phyloP scores from a whole-genome alignment of 345 rosid species.

The Hypericum androsaemum region DNA sequence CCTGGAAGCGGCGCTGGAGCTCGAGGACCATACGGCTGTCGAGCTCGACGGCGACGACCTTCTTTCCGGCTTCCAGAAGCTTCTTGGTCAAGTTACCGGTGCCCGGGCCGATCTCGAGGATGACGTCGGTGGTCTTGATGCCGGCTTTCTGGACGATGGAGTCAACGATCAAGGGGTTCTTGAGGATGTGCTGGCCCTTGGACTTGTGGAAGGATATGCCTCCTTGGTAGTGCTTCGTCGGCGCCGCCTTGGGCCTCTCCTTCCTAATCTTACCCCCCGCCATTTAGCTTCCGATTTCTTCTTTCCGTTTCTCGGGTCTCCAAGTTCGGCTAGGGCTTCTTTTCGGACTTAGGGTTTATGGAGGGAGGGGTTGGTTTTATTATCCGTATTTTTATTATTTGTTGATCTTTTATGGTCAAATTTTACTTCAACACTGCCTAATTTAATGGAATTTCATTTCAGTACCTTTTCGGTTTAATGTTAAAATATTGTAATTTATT shows the following conservation, averaged over 20 bases:
- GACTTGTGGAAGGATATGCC: slow-evolving; percentile 86
- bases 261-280: slow-evolving; percentile 81
- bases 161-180: slow-evolving; percentile 76
- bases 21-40: slow-evolving; percentile 94
- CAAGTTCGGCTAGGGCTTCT: too few relatives aligned
- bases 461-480: too few relatives aligned
- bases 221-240: slow-evolving; percentile 68
- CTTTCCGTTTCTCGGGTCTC: too few relatives aligned
- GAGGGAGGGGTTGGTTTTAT: too few relatives aligned
- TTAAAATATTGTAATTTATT: too few relatives aligned
- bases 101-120: slow-evolving; percentile 90
- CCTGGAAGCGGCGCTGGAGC: slow-evolving; percentile 84
- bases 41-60: slow-evolving; percentile 74
- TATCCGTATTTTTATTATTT: too few relatives aligned
- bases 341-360: too few relatives aligned
- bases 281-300: slow-evolving; percentile 20
- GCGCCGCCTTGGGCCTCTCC: slow-evolving; percentile 48
- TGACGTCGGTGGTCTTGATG: slow-evolving; percentile 64
- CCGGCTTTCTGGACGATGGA: slow-evolving; percentile 78
- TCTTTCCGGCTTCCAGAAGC: slow-evolving; percentile 80
- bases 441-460: too few relatives aligned
- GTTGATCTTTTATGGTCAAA: too few relatives aligned
- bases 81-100: slow-evolving; percentile 90
- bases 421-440: too few relatives aligned
- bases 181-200: slow-evolving; percentile 83